Conservation (phyloP, 306 rosid species). For the Lathyrus oleraceus region DNA sequence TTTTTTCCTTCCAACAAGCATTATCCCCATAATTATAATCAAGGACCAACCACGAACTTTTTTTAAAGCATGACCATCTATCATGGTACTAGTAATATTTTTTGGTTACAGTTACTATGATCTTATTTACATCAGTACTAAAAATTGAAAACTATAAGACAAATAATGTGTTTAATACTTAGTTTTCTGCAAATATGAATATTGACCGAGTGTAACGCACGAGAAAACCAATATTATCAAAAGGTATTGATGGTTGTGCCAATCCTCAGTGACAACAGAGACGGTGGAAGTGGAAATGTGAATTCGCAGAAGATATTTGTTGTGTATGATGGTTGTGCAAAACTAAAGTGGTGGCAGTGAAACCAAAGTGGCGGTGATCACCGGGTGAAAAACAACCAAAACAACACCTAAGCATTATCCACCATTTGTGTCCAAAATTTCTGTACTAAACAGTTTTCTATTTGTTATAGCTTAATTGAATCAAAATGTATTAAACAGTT, state of each 20-base stretch:
- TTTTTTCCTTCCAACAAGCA: background rate
- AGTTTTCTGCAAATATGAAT: background rate
- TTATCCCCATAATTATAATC: constrained; percentile 20
- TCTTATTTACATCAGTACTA: background rate
- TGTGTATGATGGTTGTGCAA: background rate
- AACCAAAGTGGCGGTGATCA: too few species aligned
- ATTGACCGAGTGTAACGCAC: background rate
- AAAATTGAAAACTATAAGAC: background rate
- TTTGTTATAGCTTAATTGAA: too few species aligned
- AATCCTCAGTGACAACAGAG: background rate
- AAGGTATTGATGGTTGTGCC: background rate
- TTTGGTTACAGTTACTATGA: too few species aligned
- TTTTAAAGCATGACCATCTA: background rate
- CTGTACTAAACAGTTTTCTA: too few species aligned
- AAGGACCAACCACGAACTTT: background rate
- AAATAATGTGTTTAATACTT: background rate
- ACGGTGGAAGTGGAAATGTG: background rate
- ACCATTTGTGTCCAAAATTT: background rate
- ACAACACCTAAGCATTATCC: background rate
- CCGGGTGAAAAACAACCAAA: background rate
- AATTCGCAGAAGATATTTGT: background rate
- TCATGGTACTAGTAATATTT: too few species aligned
- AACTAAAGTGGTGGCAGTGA: background rate
- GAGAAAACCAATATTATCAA: background rate
- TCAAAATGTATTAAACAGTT: background rate